Conservation (phyloP, 176 grass and related monocot species). For the Bromus sterilis region DNA sequence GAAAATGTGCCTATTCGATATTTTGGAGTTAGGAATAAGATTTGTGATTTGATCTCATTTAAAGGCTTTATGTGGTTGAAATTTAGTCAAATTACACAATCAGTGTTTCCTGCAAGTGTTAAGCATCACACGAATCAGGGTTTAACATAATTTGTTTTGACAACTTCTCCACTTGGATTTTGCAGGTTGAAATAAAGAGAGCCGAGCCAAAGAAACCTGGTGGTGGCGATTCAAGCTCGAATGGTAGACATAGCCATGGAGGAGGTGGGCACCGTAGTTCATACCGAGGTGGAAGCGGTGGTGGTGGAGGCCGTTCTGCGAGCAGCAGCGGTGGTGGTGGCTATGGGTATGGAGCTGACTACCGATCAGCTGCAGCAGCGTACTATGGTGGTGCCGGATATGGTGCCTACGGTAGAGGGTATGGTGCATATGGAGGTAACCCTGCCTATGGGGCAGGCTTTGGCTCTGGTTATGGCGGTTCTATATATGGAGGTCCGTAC, state of each 20-base stretch:
- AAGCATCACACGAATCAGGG: not conserved
- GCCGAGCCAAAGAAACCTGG: slow-evolving; percentile 93
- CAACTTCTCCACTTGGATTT: not conserved
- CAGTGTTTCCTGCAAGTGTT: not conserved
- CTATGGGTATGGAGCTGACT: slow-evolving; percentile 48
- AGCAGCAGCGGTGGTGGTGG: slow-evolving; percentile 22
- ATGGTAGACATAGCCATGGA: slow-evolving; percentile 41
- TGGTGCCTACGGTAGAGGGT: slow-evolving; percentile 61
- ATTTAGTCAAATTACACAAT: not conserved
- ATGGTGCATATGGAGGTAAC: slow-evolving; percentile 42
- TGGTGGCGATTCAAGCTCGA: slow-evolving; percentile 49
- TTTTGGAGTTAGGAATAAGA: not conserved
- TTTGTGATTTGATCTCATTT: not conserved
- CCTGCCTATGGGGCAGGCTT: slow-evolving; percentile 51
- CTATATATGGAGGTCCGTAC: slow-evolving; percentile 64
- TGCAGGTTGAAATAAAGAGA: slow-evolving; percentile 98
- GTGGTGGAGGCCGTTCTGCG: slow-evolving; percentile 6
- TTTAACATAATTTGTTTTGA: not conserved
- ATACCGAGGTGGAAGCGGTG: slow-evolving; percentile 28
- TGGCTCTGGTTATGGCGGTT: slow-evolving; percentile 57
- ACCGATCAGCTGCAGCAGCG: slow-evolving; percentile 24
- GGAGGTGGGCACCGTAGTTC: slow-evolving; percentile 38
- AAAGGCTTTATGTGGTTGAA: not conserved
- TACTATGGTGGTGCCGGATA: slow-evolving; percentile 62
- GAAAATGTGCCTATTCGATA: no score